Percentiles rank a stretch among this genome's conserved stretches.
Evolutionary conservation across 2,329 filamentous ascomycete genomes (phyloP).

Genomic region (Arthrobotrys pseudoclavata): DNA sequence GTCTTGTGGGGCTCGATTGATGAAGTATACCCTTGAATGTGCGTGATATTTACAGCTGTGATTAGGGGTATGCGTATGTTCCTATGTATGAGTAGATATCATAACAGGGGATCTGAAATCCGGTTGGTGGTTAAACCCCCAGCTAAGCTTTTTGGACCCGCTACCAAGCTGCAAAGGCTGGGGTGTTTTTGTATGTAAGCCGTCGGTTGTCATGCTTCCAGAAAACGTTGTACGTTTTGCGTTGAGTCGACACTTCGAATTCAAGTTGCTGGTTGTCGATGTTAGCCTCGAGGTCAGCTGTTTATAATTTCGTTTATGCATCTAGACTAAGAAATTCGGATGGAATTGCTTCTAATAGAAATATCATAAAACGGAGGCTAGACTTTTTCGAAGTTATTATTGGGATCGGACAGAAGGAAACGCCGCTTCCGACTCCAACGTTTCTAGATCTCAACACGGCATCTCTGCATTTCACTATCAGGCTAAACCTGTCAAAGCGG

Average conservation of each 20-base stretch:
- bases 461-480: neutral
- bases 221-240: conserved; percentile 8
- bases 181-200: neutral
- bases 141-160: conserved; percentile 19
- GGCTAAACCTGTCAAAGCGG: conserved; percentile 4
- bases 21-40: neutral
- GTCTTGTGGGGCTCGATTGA: neutral
- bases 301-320: no score
- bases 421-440: neutral
- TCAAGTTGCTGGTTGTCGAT: no score
- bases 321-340: no score
- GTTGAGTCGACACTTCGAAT: neutral
- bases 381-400: neutral
- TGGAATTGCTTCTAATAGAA: no score
- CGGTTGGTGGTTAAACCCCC: neutral
- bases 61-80: neutral
- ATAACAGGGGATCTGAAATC: neutral
- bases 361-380: neutral
- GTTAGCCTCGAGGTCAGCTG: no score
- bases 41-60: conserved; percentile 4
- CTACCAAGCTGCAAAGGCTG: neutral
- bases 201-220: neutral
- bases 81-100: neutral
- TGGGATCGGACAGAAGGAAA: neutral
- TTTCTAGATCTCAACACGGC: neutral